phyloP scores from a whole-genome alignment of 1,284 basidiomycete genomes.

The Cutaneotrichosporon sp. region DNA sequence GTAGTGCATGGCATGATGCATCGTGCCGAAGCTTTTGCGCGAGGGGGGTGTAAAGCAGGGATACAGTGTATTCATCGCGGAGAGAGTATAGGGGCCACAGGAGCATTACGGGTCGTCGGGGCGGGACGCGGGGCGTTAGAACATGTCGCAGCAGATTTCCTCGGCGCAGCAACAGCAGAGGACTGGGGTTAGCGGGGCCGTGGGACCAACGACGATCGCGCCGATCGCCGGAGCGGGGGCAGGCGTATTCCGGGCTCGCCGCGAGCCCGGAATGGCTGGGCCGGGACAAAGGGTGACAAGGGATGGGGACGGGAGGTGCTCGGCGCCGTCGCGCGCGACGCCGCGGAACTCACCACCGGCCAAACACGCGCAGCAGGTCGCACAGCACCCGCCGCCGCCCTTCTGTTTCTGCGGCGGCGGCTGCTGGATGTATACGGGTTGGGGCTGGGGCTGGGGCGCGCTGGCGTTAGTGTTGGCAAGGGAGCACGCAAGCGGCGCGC shows the following conservation, averaged over 20 bases:
- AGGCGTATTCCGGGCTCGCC: too few relatives aligned
- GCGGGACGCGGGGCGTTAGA: too few relatives aligned
- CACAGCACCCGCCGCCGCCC: slow-evolving; percentile 26
- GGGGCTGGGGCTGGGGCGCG: slow-evolving; percentile 43
- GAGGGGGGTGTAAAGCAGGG: too few relatives aligned
- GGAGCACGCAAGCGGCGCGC: not conserved
- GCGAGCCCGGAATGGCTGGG: too few relatives aligned
- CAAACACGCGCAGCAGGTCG: slow-evolving; percentile 32
- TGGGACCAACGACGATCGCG: not conserved
- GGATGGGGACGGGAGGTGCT: too few relatives aligned
- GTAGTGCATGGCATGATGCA: slow-evolving; percentile 8
- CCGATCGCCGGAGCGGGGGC: too few relatives aligned
- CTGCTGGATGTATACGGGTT: slow-evolving; percentile 42
- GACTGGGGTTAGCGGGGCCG: slow-evolving; percentile 16
- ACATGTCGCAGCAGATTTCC: slow-evolving; percentile 5
- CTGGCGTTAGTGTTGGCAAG: slow-evolving; percentile 16
- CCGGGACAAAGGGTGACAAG: too few relatives aligned
- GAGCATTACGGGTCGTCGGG: too few relatives aligned
- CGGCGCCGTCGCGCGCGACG: too few relatives aligned
- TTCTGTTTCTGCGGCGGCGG: slow-evolving; percentile 19
- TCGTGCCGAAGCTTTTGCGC: slow-evolving; percentile 1
- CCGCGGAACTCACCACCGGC: slow-evolving; percentile 28
- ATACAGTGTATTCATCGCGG: too few relatives aligned
- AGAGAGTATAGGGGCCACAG: too few relatives aligned
- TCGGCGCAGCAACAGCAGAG: slow-evolving; percentile 43